These are phyloP conservation scores for Buxus sempervirens DNA, from an alignment of 164 flowering plant genomes.

Conservation along the genomic window DNA sequence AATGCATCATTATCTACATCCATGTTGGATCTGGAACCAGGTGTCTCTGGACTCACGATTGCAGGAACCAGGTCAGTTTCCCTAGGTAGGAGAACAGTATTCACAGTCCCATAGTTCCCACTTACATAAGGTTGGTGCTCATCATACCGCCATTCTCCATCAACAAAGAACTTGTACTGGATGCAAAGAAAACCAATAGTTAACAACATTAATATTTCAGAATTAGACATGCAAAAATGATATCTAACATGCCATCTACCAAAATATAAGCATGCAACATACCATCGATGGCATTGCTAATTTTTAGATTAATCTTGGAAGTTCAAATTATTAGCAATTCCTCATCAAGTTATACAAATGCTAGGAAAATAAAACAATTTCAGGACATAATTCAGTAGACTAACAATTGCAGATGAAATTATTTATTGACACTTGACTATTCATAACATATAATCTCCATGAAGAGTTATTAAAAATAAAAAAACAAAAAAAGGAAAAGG, in stretches of 20 bases:
- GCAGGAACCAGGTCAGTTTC: constrained; percentile 42
- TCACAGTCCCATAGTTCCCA: constrained; percentile 71
- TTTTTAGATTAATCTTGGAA: not conserved
- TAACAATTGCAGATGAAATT: no score
- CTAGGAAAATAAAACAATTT: not conserved
- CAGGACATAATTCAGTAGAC: not conserved
- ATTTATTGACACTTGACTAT: no score
- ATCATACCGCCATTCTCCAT: constrained; percentile 95
- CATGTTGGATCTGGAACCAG: constrained; percentile 60
- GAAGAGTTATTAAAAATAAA: no score
- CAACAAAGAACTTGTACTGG: constrained; percentile 91
- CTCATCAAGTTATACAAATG: no score
- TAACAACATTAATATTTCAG: not conserved
- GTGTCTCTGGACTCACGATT: constrained; percentile 27
- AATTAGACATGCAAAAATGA: not conserved
- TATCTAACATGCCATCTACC: no score
- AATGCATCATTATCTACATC: constrained; percentile 77
- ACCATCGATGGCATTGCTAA: not conserved
- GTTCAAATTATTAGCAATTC: not conserved
- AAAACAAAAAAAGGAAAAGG: no score
- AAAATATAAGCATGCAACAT: not conserved
- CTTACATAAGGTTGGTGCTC: constrained; percentile 50
- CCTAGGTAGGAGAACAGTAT: constrained; percentile 53
- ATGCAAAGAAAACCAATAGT: constrained; percentile 7
- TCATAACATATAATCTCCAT: no score